These are phyloP conservation scores for Lyophyllum decastes DNA, from an alignment of 768 basidiomycete species.

Conservation along the genomic window DNA sequence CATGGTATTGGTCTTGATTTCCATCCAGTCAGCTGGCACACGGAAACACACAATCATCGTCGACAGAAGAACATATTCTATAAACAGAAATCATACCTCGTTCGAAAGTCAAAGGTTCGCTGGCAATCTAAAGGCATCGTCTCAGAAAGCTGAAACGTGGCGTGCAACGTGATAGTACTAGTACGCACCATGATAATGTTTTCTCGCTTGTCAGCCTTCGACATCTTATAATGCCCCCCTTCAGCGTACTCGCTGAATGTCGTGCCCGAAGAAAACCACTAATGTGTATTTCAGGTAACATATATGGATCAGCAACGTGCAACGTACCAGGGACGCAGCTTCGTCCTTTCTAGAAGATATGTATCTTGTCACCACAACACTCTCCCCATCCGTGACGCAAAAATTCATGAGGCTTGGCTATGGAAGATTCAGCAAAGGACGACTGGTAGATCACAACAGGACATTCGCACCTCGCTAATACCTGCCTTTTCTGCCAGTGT, in stretches of 20 bases:
- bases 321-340: slow-evolving; percentile 81
- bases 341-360: slow-evolving; percentile 91
- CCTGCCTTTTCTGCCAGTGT: slow-evolving; percentile 68
- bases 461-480: slow-evolving; percentile 61
- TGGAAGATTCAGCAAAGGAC: neutral
- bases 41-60: slow-evolving; percentile 3
- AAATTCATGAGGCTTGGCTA: slow-evolving; percentile 94
- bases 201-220: slow-evolving; percentile 92
- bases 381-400: slow-evolving; percentile 93
- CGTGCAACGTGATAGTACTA: slow-evolving; percentile 16
- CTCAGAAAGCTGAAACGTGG: slow-evolving; percentile 4
- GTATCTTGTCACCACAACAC: slow-evolving; percentile 92
- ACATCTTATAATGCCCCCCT: slow-evolving; percentile 93
- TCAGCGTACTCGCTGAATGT: slow-evolving; percentile 88
- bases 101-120: slow-evolving; percentile 96
- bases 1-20: slow-evolving; percentile 96
- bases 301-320: neutral
- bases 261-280: slow-evolving; percentile 97
- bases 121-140: slow-evolving; percentile 59
- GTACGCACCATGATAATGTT: slow-evolving; percentile 84
- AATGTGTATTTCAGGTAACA: slow-evolving; percentile 2
- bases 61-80: neutral
- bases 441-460: neutral
- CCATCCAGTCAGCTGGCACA: slow-evolving; percentile 91
- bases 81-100: slow-evolving; percentile 52